Conservation (phyloP, 73 alveolate species). For the Paramecium octaurelia region DNA sequence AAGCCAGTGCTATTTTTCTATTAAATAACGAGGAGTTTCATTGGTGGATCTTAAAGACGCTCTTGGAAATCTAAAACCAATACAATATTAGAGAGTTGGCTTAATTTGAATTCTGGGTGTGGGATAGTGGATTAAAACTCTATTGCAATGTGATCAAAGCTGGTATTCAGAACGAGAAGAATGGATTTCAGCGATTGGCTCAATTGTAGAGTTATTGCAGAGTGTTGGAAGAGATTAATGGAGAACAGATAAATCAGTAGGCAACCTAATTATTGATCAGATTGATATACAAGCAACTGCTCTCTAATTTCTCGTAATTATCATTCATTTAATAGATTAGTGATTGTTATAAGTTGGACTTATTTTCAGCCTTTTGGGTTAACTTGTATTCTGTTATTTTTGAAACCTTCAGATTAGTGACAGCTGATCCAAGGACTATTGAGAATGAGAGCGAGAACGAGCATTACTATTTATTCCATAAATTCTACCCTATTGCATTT, state of each 20-base stretch:
- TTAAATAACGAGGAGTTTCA: conserved; percentile 40
- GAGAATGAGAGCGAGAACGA: background rate
- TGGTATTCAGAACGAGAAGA: background rate
- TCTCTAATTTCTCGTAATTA: background rate
- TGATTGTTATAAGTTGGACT: background rate
- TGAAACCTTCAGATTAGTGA: background rate
- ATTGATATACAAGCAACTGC: background rate
- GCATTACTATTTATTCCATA: background rate
- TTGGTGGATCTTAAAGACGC: conserved; percentile 20
- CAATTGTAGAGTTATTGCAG: background rate
- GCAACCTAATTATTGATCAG: background rate
- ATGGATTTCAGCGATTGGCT: background rate
- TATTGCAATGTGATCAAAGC: background rate
- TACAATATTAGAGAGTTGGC: background rate
- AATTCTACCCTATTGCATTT: background rate
- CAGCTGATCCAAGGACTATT: background rate
- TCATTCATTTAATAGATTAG: background rate
- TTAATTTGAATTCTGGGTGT: conserved; percentile 37
- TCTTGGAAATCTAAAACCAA: background rate
- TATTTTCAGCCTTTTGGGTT: background rate
- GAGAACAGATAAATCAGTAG: background rate
- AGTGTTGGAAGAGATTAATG: background rate
- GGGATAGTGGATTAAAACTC: conserved; percentile 51
- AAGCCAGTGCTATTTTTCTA: background rate
- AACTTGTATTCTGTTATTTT: background rate